A percentile compares a stretch with the other conserved stretches of the same genome.
Evolutionary conservation across 2,329 filamentous ascomycete genomes (phyloP).

Genomic region (Metarhizium sp.): DNA sequence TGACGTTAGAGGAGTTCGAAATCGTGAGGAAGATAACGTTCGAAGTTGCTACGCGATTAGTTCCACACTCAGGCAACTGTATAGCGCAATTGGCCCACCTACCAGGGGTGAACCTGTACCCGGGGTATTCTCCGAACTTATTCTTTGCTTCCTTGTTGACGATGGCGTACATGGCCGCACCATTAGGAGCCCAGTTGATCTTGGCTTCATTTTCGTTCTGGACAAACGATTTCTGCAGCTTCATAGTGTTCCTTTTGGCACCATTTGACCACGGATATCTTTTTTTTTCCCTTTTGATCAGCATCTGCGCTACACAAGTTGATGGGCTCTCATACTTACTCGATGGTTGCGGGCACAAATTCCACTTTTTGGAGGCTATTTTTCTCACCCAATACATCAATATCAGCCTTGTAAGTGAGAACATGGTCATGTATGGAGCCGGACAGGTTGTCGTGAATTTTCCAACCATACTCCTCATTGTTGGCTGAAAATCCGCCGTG

Average conservation of each 20-base stretch:
- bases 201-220: slow-evolving; percentile 31
- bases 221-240: slow-evolving; percentile 32
- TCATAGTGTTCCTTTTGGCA: slow-evolving; percentile 39
- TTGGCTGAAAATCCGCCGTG: slow-evolving; percentile 36
- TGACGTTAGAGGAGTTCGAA: slow-evolving; percentile 34
- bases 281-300: not conserved
- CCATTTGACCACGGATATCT: slow-evolving; percentile 33
- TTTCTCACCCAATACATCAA: slow-evolving; percentile 38
- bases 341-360: slow-evolving; percentile 20
- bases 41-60: not conserved
- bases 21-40: slow-evolving; percentile 28
- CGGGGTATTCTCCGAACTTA: slow-evolving; percentile 39
- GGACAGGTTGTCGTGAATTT: slow-evolving; percentile 36
- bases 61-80: not conserved
- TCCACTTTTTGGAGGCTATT: slow-evolving; percentile 33
- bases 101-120: slow-evolving; percentile 25
- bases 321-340: slow-evolving; percentile 22
- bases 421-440: slow-evolving; percentile 48
- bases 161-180: slow-evolving; percentile 36
- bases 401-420: slow-evolving; percentile 44
- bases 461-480: slow-evolving; percentile 39
- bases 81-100: not conserved
- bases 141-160: slow-evolving; percentile 41
- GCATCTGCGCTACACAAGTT: no score
- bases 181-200: slow-evolving; percentile 39